Percentiles rank a stretch among this genome's conserved stretches.
These are phyloP conservation scores for Zhuliangozyma parablackwelliae DNA, from an alignment of 1,139 yeast genomes.

Conservation along the genomic window DNA sequence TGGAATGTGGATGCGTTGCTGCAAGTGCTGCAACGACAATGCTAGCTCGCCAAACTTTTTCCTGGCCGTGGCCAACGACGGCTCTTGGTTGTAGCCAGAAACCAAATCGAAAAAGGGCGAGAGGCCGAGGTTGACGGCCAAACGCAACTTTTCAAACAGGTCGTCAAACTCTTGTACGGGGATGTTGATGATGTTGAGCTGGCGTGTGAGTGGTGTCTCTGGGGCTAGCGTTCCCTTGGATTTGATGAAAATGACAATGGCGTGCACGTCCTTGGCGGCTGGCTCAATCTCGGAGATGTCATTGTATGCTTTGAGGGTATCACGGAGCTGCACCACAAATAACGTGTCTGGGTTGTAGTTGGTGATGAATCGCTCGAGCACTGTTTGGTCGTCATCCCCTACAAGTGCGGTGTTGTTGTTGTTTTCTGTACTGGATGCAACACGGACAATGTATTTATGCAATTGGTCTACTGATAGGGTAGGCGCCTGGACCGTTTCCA, in stretches of 20 bases:
- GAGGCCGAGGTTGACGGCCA: conserved; percentile 47
- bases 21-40: conserved; percentile 62
- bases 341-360: conserved; percentile 14
- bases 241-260: conserved; percentile 38
- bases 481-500: background rate
- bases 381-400: background rate
- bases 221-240: conserved; percentile 28
- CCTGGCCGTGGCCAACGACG: conserved; percentile 29
- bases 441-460: conserved; percentile 3
- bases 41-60: conserved; percentile 70
- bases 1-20: conserved; percentile 67
- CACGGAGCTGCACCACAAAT: conserved; percentile 9
- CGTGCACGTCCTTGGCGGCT: conserved; percentile 1
- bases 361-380: conserved; percentile 11
- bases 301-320: conserved; percentile 5
- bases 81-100: conserved; percentile 11
- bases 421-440: conserved; percentile 2
- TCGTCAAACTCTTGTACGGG: conserved; percentile 19
- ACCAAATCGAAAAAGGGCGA: conserved; percentile 36
- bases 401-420: background rate
- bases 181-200: conserved; percentile 35
- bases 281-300: conserved; percentile 7
- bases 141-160: conserved; percentile 54
- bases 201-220: conserved; percentile 16
- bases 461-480: conserved; percentile 5